Percentiles rank a stretch among this genome's conserved stretches.
Conservation (phyloP, 1,284 basidiomycete species). For the Sporisorium scitamineum region DNA sequence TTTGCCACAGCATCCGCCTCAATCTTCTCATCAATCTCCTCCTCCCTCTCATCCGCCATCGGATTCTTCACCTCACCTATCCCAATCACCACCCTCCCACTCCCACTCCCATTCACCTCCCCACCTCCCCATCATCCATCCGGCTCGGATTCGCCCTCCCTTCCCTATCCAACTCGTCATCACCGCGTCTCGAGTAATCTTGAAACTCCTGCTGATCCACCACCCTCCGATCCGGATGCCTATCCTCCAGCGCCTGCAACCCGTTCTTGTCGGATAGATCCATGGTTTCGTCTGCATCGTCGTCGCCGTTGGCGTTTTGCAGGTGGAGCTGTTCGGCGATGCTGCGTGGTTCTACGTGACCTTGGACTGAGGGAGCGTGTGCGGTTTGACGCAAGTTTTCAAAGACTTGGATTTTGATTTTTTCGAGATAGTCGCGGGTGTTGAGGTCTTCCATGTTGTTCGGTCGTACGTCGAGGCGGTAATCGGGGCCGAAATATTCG, state of each 20-base stretch:
- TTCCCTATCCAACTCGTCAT: conserved; percentile 52
- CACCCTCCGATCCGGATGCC: conserved; percentile 29
- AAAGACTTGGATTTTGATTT: conserved; percentile 90
- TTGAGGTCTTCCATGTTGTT: conserved; percentile 98
- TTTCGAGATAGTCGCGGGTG: conserved; percentile 89
- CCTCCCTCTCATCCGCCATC: conserved; percentile 7
- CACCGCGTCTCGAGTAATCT: conserved; percentile 48
- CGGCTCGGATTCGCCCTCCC: conserved; percentile 16
- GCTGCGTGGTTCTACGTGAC: conserved; percentile 60
- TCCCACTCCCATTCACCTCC: no score
- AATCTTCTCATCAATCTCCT: conserved; percentile 30
- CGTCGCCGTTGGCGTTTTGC: conserved; percentile 47
- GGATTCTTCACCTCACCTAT: conserved; percentile 8
- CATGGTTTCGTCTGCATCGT: conserved; percentile 31
- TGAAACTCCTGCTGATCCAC: conserved; percentile 32
- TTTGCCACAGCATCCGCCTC: conserved; percentile 18
- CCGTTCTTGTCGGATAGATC: conserved; percentile 56
- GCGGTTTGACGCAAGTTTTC: conserved; percentile 72
- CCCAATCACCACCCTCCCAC: conserved; percentile 17
- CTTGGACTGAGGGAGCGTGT: conserved; percentile 63
- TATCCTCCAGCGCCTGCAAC: conserved; percentile 34
- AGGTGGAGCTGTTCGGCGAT: conserved; percentile 38
- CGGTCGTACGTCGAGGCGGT: conserved; percentile 93
- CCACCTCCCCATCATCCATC: conserved; percentile 2
- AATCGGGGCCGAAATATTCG: conserved; percentile 98